Evolutionary conservation across 192 early-diverging fungal species (phyloP).

Genomic region (Pilaira anomala): DNA sequence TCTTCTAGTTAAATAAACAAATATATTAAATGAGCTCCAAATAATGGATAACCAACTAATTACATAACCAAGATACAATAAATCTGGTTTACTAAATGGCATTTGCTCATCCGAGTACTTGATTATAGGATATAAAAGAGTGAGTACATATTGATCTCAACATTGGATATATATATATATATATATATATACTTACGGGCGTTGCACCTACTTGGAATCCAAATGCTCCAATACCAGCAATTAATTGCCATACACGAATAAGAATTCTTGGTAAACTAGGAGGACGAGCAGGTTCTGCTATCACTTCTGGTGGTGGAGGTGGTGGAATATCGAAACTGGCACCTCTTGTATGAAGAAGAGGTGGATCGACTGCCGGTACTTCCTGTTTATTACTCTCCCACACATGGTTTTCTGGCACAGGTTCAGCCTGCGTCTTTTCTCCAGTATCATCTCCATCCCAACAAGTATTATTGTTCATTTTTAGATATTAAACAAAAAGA

Average conservation of each 20-base stretch:
- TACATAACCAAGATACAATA: constrained; percentile 6
- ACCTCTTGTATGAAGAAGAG: not conserved
- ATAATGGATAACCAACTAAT: constrained; percentile 4
- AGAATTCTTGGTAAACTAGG: constrained; percentile 26
- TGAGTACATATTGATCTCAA: no score
- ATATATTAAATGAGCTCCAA: constrained; percentile 11
- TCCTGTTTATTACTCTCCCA: constrained; percentile 10
- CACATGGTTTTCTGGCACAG: not conserved
- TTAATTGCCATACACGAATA: constrained; percentile 30
- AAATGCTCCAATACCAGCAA: constrained; percentile 30
- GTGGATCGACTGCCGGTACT: not conserved
- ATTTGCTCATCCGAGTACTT: constrained; percentile 3
- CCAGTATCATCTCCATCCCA: not conserved
- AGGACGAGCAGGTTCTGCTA: not conserved
- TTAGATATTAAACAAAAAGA: not conserved
- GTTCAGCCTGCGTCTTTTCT: not conserved
- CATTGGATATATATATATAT: no score
- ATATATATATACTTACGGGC: constrained; percentile 17
- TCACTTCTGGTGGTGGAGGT: not conserved
- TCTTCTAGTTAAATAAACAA: constrained; percentile 17
- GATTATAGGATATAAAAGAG: not conserved
- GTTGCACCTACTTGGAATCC: constrained; percentile 37
- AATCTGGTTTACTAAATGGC: not conserved
- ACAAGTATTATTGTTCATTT: constrained; percentile 2
- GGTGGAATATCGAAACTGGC: not conserved